These are phyloP conservation scores for Trichomonascaceae sp. DNA, from an alignment of 1,139 yeast genomes.

Conservation along the genomic window DNA sequence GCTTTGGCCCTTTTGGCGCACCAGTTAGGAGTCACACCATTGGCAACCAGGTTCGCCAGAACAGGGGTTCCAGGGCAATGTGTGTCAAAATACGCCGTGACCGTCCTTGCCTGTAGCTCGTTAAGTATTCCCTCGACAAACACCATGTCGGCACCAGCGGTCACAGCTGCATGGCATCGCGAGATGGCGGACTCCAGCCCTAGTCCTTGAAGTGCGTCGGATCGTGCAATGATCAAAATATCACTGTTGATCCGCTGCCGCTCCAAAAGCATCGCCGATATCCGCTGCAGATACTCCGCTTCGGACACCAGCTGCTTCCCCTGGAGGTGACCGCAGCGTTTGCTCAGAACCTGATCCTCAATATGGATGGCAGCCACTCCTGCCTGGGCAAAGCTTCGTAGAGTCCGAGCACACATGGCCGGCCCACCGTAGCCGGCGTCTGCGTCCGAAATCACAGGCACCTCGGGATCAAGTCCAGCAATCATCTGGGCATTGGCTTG, in stretches of 20 bases:
- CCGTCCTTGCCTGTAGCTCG: slow-evolving; percentile 6
- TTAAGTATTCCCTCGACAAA: slow-evolving; percentile 8
- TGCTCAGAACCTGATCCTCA: slow-evolving; percentile 8
- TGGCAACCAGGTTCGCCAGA: slow-evolving; percentile 7
- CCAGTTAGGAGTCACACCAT: slow-evolving; percentile 8
- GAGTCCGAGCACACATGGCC: slow-evolving; percentile 9
- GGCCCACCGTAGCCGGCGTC: slow-evolving; percentile 9
- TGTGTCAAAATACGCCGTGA: slow-evolving; percentile 2
- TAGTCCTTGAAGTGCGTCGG: slow-evolving; percentile 7
- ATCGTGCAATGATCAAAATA: slow-evolving; percentile 8
- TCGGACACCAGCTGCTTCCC: slow-evolving; percentile 7
- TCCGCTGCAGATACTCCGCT: slow-evolving; percentile 7
- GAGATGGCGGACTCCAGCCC: slow-evolving; percentile 8
- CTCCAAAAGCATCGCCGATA: slow-evolving; percentile 8
- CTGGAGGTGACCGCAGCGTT: slow-evolving; percentile 8
- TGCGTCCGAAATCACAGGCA: slow-evolving; percentile 9
- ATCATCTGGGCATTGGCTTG: slow-evolving; percentile 7
- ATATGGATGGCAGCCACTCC: slow-evolving; percentile 9
- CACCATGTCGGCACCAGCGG: slow-evolving; percentile 7
- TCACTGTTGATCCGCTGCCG: slow-evolving; percentile 6
- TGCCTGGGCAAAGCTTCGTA: slow-evolving; percentile 5
- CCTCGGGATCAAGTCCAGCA: slow-evolving; percentile 5
- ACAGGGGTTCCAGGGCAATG: slow-evolving; percentile 8
- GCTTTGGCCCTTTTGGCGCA: slow-evolving; percentile 4
- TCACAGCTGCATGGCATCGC: slow-evolving; percentile 5